phyloP scores from a whole-genome alignment of 805 yeast species.

The Torulaspora maleeae region DNA sequence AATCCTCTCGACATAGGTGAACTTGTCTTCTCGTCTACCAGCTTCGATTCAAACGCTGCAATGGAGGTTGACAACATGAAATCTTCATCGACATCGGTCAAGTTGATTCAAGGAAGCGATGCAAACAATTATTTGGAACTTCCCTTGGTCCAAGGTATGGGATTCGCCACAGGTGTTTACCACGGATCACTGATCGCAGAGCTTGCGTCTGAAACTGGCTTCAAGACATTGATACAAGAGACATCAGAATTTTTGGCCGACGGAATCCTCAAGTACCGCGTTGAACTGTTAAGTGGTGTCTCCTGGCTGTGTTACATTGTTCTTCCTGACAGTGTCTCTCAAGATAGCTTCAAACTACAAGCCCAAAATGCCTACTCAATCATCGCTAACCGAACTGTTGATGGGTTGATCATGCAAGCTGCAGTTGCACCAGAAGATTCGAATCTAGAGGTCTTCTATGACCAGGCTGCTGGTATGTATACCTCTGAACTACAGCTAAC shows the following conservation, averaged over 20 bases:
- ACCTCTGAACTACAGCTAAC: slow-evolving; percentile 45
- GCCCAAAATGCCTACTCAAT: slow-evolving; percentile 29
- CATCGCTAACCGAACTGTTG: slow-evolving; percentile 36
- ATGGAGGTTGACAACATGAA: slow-evolving; percentile 46
- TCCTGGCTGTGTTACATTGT: slow-evolving; percentile 52
- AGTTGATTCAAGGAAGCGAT: slow-evolving; percentile 31
- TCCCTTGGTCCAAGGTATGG: slow-evolving; percentile 59
- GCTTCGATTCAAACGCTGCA: slow-evolving; percentile 39
- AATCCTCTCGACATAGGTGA: slow-evolving; percentile 57
- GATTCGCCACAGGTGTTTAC: slow-evolving; percentile 49
- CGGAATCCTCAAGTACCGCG: slow-evolving; percentile 41
- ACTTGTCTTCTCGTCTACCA: slow-evolving; percentile 50
- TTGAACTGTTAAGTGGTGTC: slow-evolving; percentile 43
- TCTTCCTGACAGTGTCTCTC: slow-evolving; percentile 32
- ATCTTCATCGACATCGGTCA: slow-evolving; percentile 48
- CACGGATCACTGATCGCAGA: slow-evolving; percentile 35
- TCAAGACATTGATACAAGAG: slow-evolving; percentile 25
- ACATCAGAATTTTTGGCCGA: slow-evolving; percentile 36
- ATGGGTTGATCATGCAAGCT: slow-evolving; percentile 45
- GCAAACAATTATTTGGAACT: slow-evolving; percentile 40
- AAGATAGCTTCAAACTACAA: slow-evolving; percentile 11
- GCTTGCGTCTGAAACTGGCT: slow-evolving; percentile 45
- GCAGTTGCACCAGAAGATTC: slow-evolving; percentile 42
- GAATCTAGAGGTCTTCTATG: slow-evolving; percentile 41
- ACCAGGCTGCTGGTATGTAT: slow-evolving; percentile 61